Conservation (phyloP, 2,329 filamentous ascomycete species). For the Cryoendolithus antarcticus region DNA sequence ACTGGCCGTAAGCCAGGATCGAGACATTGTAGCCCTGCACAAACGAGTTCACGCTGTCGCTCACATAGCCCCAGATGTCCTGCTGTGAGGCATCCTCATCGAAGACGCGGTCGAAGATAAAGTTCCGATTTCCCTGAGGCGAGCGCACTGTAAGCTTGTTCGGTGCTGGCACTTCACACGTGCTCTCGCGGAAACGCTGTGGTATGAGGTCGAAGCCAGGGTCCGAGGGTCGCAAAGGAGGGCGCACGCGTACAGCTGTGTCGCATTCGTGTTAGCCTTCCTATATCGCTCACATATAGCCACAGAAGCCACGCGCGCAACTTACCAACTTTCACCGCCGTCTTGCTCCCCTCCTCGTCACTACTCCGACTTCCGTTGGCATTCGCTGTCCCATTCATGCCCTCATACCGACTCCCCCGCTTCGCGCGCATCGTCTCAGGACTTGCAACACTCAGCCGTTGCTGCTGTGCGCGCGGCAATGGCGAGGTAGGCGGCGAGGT, state of each 20-base stretch:
- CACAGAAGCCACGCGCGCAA: slow-evolving; percentile 1
- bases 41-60: slow-evolving; percentile 81
- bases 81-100: slow-evolving; percentile 71
- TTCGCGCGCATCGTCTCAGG: slow-evolving; percentile 6
- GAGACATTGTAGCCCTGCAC: slow-evolving; percentile 98
- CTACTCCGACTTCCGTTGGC: slow-evolving; percentile 59
- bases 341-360: slow-evolving; percentile 69
- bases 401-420: slow-evolving; percentile 1
- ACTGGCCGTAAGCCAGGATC: slow-evolving; percentile 91
- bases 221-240: slow-evolving; percentile 68
- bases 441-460: neutral
- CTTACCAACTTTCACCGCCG: slow-evolving; percentile 84
- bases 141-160: slow-evolving; percentile 83
- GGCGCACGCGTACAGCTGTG: slow-evolving; percentile 81
- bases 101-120: slow-evolving; percentile 95
- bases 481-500: neutral
- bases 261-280: slow-evolving; percentile 27
- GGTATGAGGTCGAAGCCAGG: slow-evolving; percentile 92
- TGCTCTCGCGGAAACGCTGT: slow-evolving; percentile 84
- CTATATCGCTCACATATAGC: slow-evolving; percentile 66
- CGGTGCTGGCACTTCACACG: slow-evolving; percentile 76
- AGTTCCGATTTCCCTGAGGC: slow-evolving; percentile 82
- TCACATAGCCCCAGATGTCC: slow-evolving; percentile 86
- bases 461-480: neutral
- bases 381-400: neutral